Evolutionary conservation across 163 green algal species (phyloP).

Genomic region (Smithsoniella earleae): DNA sequence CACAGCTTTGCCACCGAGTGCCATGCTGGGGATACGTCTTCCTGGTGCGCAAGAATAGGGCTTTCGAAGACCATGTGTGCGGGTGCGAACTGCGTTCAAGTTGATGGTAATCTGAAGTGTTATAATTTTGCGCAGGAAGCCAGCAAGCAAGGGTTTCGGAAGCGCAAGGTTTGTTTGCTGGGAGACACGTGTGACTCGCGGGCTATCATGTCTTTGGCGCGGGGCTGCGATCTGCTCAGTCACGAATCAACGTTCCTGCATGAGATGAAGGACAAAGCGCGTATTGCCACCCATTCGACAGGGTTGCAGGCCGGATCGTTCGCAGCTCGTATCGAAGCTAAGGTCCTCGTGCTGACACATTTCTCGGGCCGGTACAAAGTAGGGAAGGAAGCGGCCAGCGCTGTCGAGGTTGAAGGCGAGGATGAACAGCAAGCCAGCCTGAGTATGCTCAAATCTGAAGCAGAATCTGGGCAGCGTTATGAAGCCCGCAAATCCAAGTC

Average conservation of each 20-base stretch:
- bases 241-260: slow-evolving; percentile 86
- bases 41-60: slow-evolving; percentile 45
- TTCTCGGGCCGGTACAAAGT: slow-evolving; percentile 70
- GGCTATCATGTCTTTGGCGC: slow-evolving; percentile 53
- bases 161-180: slow-evolving; percentile 76
- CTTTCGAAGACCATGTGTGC: no score
- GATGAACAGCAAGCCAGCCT: slow-evolving; percentile 32
- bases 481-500: no score
- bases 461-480: background rate
- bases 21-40: slow-evolving; percentile 87
- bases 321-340: slow-evolving; percentile 56
- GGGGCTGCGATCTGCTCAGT: slow-evolving; percentile 67
- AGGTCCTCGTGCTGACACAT: slow-evolving; percentile 81
- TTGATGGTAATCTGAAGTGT: slow-evolving; percentile 17
- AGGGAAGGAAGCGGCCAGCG: background rate
- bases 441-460: slow-evolving; percentile 34
- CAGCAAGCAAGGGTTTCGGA: slow-evolving; percentile 28
- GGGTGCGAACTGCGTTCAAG: slow-evolving; percentile 6
- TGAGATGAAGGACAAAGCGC: slow-evolving; percentile 64
- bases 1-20: slow-evolving; percentile 82
- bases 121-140: slow-evolving; percentile 3
- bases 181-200: slow-evolving; percentile 78
- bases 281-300: slow-evolving; percentile 80
- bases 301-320: slow-evolving; percentile 77
- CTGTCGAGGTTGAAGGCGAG: slow-evolving; percentile 29